Evolutionary conservation across 2,329 filamentous ascomycete species (phyloP), one percentile per base, ranked within the genome.

Genomic region (Nothomitra cinnamomea): DNA sequence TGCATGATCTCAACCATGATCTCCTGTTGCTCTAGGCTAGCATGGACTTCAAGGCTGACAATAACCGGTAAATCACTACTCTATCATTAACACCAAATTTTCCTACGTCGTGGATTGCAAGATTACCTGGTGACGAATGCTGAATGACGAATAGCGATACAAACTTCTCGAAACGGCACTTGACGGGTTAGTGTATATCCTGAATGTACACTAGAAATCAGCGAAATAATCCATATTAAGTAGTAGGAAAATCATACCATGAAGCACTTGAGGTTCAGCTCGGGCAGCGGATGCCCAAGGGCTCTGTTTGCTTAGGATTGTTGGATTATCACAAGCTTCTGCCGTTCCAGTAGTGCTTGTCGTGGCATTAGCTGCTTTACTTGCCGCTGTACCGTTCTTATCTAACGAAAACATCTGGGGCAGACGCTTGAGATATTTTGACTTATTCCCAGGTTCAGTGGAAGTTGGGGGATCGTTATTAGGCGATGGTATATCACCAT

Each of bases 1-100:
- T 81, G 81, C 84, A 98, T 95, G 58, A 96, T 94, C 54, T 85
- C 78, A 10, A 95, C 89, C 86, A 96, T 95, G 51, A 85, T 76
- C 58, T 87, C 80, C 66, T 98, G 92, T 66, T 96, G 90, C 53
- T 85, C 79, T 1, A 76, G 70, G 56, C 83, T 79, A 13, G 87
- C 83, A 65, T 96, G 90, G 0, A 96, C 86, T 67, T 98, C 92
- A 4, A 96, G 74, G 64, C 88, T 95, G 58, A 96, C 79, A 55
- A 96, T 94, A 40, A 98, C 72, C 0, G 92, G 92, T 19, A 95
- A 72, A 52, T 85, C 77, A 56, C 79, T 63, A 13, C 21, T 8
- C 17, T 41, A 19, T 53, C 32, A 45, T 48, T 55, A 36, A 35
- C 10, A 10, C 15, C 10, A n/a, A 40, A 28, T n/a, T 21, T 25